Base-by-base conservation (phyloP, 495 filamentous ascomycete species). In the Aspergillus cavernicola region DNA sequence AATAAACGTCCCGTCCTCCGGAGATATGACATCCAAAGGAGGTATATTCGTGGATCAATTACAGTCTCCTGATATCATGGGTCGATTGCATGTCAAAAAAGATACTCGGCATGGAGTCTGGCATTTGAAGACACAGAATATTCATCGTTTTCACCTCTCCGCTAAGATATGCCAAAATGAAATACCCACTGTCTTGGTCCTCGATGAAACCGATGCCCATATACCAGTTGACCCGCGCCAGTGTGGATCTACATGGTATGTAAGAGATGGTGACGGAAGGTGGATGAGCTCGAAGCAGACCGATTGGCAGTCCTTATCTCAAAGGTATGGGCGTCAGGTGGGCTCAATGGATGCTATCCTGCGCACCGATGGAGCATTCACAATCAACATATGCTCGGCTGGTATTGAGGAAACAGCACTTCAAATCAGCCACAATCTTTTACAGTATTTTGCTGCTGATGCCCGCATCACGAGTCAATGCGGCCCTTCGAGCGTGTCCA, bases 371-470 rank as follows among this genome's bases (percentile, higher is more conserved):
- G 75, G 74, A 13, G 56, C 55, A 19, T 80, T 85, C 46, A 53
- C 59, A 6, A 80, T 84, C 46, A 58, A 48, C 42, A 49, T 61
- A 50, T 63, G 66, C 50, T 64, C 64, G 16, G 24, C 37, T 16
- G 58, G 58, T 13, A 59, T 61, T 16, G 53, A 60, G 11, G 44
- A 59, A 37, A 51, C 76, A 24, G 80, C 78, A 1, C 59, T 80
- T 10, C 81, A 83, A 49, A 69, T 82, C n/a, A 74, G 80, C 19
- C 73, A 80, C 31, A 85, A 84, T 54, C 66, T 84, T 2, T 71
- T 74, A 51, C 82, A 84, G 55, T 84, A 83, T 56, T 83, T 79
- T 64, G 68, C 62, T 54, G 81, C 80, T 28, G 81, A 83, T 62
- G 66, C 78, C n/a, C 62, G 69, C 28, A 74, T 83, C 32, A 36